phyloP scores from a whole-genome alignment of 108 stramenopile genomes.

The Craspedostauros australis region DNA sequence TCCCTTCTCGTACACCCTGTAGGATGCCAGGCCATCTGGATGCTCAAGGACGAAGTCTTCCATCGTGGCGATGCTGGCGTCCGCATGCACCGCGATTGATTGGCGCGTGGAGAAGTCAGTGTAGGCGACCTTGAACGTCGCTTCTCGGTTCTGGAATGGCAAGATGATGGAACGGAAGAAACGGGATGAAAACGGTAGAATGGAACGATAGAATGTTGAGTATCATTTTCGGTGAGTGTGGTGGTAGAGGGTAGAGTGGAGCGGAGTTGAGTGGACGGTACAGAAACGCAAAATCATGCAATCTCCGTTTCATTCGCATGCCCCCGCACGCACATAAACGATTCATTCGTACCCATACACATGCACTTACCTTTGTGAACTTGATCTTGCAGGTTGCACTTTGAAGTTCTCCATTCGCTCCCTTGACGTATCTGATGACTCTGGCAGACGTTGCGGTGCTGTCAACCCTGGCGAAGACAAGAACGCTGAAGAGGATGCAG shows the following conservation, averaged over 20 bases:
- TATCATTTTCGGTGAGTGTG: too few relatives aligned
- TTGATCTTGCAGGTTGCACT: constrained; percentile 16
- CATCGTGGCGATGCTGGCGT: constrained; percentile 28
- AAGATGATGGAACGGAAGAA: not conserved
- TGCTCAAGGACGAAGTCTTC: constrained; percentile 44
- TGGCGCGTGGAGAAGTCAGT: constrained; percentile 27
- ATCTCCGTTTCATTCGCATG: too few relatives aligned
- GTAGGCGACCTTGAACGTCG: constrained; percentile 29
- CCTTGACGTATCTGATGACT: constrained; percentile 16
- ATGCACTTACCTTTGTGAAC: constrained; percentile 21
- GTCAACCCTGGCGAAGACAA: constrained; percentile 41
- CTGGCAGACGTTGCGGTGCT: constrained; percentile 23
- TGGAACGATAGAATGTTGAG: not conserved
- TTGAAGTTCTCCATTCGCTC: constrained; percentile 16
- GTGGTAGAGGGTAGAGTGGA: too few relatives aligned
- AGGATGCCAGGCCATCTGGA: constrained; percentile 38
- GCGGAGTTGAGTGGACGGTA: too few relatives aligned
- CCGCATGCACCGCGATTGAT: constrained; percentile 21
- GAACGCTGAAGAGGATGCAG: constrained; percentile 38
- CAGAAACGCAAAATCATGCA: too few relatives aligned
- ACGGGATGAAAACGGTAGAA: not conserved
- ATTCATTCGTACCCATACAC: too few relatives aligned
- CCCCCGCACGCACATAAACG: too few relatives aligned
- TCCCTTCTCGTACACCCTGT: constrained; percentile 31
- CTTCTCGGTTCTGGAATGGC: constrained; percentile 7